Evolutionary conservation across 495 filamentous ascomycete genomes (phyloP), one percentile per base, ranked within the genome.

Genomic region (Lasiosphaeria ovina): DNA sequence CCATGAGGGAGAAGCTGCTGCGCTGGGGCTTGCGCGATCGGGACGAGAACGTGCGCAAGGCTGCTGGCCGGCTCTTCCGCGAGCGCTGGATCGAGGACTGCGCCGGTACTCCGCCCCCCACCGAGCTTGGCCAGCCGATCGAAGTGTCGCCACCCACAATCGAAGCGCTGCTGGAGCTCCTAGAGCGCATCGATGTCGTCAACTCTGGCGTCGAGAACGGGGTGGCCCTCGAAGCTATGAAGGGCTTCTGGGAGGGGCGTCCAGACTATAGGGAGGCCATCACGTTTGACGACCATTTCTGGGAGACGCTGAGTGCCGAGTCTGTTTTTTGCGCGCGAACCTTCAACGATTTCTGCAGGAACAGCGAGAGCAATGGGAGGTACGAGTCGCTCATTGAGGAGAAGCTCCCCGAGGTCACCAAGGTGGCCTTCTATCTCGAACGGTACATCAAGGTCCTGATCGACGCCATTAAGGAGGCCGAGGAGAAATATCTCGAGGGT

Each of bases 81-180:
- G 93, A 96, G 71, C 85, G 91, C 5, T 99, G 94, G 94, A 89
- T 99, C 57, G 92, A 97, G 67, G 91, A 97, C 70, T 94, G 91
- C 68, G 92, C 89, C 4, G 87, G 88, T 3, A 85, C 83, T 42
- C 74, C 79, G 11, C 77, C 77, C 6, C 72, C 75, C 5, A 77
- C 79, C 12, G 78, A 75, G 6, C 69, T 68, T 0, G 70, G 71
- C 45, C 81, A 85, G 58, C 69, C 74, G 0, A 74, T 74, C 5
- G 81, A 82, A 51, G 70, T 85, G 0, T 79, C 83, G 9, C 72
- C 79, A 6, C 90, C 91, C 1, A 90, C 78, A 61, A 79, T 89
- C 35, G 85, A 92, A 3, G 89, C 85, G 6, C 80, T 99, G 6
- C 80, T 95, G 1, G 95, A 98, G 71, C 81, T 99, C 0, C 79